A percentile compares a stretch with the other conserved stretches of the same genome.
Evolutionary conservation across 2,329 filamentous ascomycete genomes (phyloP).

Genomic region (Dryadomyces quercus-mongolicae): DNA sequence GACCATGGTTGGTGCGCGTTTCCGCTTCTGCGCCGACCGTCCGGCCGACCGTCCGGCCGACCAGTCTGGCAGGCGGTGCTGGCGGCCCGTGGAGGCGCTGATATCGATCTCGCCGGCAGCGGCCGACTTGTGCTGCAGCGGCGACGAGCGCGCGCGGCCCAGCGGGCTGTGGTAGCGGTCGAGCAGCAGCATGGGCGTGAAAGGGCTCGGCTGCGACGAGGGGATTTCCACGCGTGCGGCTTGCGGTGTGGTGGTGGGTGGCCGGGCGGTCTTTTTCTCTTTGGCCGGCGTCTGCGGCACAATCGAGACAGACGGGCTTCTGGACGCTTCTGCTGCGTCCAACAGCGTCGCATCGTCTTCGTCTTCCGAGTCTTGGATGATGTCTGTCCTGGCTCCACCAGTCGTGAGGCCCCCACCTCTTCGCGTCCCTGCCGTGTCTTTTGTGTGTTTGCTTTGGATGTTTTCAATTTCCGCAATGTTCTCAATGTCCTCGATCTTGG

Average conservation of each 20-base stretch:
- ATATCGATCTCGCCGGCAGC: background rate
- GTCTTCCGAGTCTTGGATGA: background rate
- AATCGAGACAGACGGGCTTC: background rate
- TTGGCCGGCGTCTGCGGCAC: background rate
- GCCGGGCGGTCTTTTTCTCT: background rate
- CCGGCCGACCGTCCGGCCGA: background rate
- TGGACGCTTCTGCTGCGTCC: background rate
- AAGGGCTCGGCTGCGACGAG: constrained; percentile 31
- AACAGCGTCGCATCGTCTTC: background rate
- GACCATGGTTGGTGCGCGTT: background rate
- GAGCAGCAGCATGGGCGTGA: constrained; percentile 25
- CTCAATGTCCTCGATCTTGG: background rate
- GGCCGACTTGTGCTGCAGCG: background rate
- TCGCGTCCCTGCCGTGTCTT: no score
- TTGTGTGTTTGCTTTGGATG: no score
- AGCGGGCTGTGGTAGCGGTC: constrained; percentile 22
- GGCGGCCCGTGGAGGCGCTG: background rate
- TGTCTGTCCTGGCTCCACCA: background rate
- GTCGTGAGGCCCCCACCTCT: no score
- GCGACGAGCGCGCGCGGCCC: background rate
- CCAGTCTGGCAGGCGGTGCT: background rate
- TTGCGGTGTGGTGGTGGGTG: background rate
- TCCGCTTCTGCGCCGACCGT: background rate
- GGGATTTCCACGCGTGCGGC: constrained; percentile 26
- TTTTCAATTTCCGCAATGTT: background rate